Evolutionary conservation across 2,329 filamentous ascomycete species (phyloP), one percentile per base, ranked within the genome.

Genomic region (Nemania sp.): DNA sequence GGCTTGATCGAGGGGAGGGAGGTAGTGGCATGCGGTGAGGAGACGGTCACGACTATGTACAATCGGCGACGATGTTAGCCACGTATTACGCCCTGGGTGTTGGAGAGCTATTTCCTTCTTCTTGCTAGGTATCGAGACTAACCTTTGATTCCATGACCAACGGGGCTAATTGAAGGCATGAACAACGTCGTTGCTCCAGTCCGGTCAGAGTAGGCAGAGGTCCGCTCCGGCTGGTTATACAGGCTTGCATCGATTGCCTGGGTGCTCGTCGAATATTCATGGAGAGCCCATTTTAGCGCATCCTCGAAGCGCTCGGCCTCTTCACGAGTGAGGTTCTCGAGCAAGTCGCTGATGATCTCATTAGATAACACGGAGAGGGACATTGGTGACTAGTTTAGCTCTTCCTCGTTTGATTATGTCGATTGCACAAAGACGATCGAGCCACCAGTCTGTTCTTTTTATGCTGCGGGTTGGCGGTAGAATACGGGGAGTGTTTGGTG

Each of bases 121-220:
- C 41, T 5, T 10, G 5, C 6, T 57, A 10, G 10, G 29, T 57
- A 29, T 38, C 22, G 24, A 38, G 15, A 68, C 77, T 68, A 71
- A 86, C 88, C 87, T 82, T 94, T 94, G 74, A 93, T 86, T 3
- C 88, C 90, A 70, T 92, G 89, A 29, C 87, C 88, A 7, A 81
- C 78, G 0, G 87, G 86, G 66, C 89, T 89, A 26, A 86, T 88
- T 1, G 90, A 90, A 0, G 92, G 92, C 89, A 93, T 93, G 76
- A 93, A 93, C 24, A 93, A 80, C 1, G 90, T 92, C 20, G 88
- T 90, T 32, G 85, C 82, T 47, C 84, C 84, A 18, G 85, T 86
- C 0, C 77, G 78, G 1, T 80, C 76, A 27, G 85, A 86, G 47
- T 83, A 77, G 7, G 88, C 82, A 0, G 83, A 79, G 10, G 83